These are phyloP conservation scores for Cubamyces lactineus DNA, from an alignment of 768 basidiomycete genomes.

Conservation along the genomic window DNA sequence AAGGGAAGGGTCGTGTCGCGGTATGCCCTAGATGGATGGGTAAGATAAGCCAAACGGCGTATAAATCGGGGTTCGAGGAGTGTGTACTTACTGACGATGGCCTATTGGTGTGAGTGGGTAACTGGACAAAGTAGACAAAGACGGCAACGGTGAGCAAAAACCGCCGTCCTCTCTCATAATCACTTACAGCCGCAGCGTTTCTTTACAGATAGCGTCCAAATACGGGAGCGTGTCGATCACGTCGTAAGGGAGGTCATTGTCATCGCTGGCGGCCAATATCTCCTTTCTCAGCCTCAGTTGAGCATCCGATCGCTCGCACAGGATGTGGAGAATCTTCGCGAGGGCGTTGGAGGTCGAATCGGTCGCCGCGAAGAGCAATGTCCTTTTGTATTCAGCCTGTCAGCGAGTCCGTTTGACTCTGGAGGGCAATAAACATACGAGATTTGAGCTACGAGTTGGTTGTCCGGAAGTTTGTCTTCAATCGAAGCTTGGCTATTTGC, in stretches of 20 bases:
- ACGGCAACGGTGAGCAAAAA: neutral
- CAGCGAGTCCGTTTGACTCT: neutral
- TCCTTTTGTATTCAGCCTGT: neutral
- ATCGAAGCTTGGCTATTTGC: slow-evolving; percentile 40
- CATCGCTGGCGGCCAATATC: neutral
- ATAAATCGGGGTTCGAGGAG: neutral
- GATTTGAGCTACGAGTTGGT: slow-evolving; percentile 45
- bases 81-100: slow-evolving; percentile 10
- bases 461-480: slow-evolving; percentile 28
- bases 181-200: slow-evolving; percentile 11
- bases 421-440: slow-evolving; percentile 22
- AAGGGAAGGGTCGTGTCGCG: slow-evolving; percentile 64
- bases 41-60: neutral
- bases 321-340: slow-evolving; percentile 1
- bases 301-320: slow-evolving; percentile 1
- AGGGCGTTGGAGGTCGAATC: slow-evolving; percentile 8
- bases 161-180: neutral
- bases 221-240: neutral
- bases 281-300: neutral
- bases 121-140: neutral
- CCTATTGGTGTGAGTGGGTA: slow-evolving; percentile 51
- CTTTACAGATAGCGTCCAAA: slow-evolving; percentile 9
- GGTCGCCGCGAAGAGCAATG: slow-evolving; percentile 1
- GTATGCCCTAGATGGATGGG: slow-evolving; percentile 35
- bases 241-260: neutral